Evolutionary conservation across 352 stramenopile species (phyloP).

Genomic region (Globisporangium sylvaticum): DNA sequence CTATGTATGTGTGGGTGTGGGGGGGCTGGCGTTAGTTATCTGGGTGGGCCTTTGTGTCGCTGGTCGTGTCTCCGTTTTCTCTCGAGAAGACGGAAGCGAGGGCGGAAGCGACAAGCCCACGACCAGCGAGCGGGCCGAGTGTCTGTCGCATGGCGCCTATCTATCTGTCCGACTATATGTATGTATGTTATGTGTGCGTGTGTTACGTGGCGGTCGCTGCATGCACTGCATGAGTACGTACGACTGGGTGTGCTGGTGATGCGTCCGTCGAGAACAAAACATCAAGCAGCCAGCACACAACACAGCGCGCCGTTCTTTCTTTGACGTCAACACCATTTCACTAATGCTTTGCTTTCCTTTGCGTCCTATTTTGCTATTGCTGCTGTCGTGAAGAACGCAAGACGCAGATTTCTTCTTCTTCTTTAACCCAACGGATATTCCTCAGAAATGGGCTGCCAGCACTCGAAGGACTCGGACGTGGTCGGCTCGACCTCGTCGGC

Average conservation of each 20-base stretch:
- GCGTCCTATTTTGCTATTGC: not conserved
- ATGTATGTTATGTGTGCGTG: not conserved
- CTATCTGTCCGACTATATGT: not conserved
- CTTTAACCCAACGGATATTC: not conserved
- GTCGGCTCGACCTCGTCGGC: constrained; percentile 28
- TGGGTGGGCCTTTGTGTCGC: not conserved
- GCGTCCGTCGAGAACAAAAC: not conserved
- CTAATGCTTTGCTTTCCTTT: not conserved
- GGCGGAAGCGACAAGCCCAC: not conserved
- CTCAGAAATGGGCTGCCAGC: constrained; percentile 49
- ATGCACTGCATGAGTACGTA: not conserved
- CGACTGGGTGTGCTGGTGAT: not conserved
- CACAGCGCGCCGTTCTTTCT: not conserved
- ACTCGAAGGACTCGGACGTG: constrained; percentile 47
- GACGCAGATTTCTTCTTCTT: not conserved
- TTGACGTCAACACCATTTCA: not conserved
- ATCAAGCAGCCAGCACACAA: not conserved
- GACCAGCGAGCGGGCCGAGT: not conserved
- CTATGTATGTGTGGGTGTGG: not conserved
- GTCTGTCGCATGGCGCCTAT: not conserved
- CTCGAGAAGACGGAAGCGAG: not conserved
- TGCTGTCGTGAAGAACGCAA: not conserved
- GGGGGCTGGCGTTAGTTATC: not conserved
- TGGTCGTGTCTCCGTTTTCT: not conserved
- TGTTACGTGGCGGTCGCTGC: not conserved